Conservation (phyloP, 2,329 filamentous ascomycete genomes). For the Fusarium sp. region DNA sequence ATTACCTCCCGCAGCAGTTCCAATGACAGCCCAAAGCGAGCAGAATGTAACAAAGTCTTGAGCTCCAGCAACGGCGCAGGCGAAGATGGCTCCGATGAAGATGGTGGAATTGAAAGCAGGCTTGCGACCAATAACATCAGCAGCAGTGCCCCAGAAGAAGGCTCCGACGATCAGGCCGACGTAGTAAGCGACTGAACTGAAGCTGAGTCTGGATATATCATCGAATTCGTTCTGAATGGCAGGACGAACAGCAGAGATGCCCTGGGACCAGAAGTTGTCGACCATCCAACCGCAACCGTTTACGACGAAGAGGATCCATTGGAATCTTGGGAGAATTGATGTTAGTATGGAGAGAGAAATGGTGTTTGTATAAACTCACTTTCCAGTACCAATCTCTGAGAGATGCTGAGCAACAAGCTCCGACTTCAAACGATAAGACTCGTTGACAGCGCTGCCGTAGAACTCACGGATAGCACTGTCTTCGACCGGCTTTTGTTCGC, state of each 20-base stretch:
- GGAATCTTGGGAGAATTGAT: conserved; percentile 44
- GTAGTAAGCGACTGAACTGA: conserved; percentile 51
- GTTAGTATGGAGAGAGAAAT: rapidly evolving
- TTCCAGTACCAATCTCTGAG: conserved; percentile 1
- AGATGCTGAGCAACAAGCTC: conserved; percentile 1
- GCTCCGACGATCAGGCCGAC: conserved; percentile 58
- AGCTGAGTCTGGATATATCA: conserved; percentile 45
- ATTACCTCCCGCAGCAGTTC: conserved; percentile 56
- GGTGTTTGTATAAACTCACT: not conserved
- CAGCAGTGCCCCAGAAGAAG: conserved; percentile 57
- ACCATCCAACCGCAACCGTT: conserved; percentile 60
- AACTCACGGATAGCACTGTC: conserved; percentile 1
- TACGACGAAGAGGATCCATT: conserved; percentile 58
- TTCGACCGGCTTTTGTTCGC: not conserved
- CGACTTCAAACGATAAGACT: conserved; percentile 3
- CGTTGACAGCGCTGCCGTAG: conserved; percentile 2
- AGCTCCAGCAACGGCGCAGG: conserved; percentile 65
- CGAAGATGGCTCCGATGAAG: conserved; percentile 63
- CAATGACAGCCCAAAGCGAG: conserved; percentile 53
- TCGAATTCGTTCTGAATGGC: conserved; percentile 51
- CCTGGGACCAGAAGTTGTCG: conserved; percentile 49
- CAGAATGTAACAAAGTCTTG: conserved; percentile 69
- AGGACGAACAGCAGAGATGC: conserved; percentile 49
- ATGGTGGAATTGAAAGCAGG: conserved; percentile 60
- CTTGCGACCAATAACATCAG: conserved; percentile 55